Conservation (phyloP, 768 basidiomycete genomes). For the Macrocybe gigantea region DNA sequence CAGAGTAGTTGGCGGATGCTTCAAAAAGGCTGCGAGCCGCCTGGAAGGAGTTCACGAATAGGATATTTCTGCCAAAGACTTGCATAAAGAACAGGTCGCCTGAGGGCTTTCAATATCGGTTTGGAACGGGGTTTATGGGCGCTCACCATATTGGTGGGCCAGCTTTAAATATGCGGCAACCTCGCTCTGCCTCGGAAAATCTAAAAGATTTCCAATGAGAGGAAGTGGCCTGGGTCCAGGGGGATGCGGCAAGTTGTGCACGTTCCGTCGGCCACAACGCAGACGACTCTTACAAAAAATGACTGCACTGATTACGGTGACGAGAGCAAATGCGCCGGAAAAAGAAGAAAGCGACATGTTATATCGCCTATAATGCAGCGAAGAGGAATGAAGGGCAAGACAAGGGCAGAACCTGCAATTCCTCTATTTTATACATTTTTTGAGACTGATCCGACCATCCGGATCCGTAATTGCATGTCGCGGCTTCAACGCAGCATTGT, state of each 20-base stretch:
- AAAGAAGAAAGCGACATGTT: no score
- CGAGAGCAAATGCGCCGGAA: no score
- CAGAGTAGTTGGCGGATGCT: constrained; percentile 52
- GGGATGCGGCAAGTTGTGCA: constrained; percentile 30
- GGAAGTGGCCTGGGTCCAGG: constrained; percentile 53
- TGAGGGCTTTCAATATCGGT: constrained; percentile 10
- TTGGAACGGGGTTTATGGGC: neutral
- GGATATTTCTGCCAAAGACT: constrained; percentile 41
- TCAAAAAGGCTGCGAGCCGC: constrained; percentile 49
- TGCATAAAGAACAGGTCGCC: constrained; percentile 52
- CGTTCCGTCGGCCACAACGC: no score
- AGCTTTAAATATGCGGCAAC: constrained; percentile 33
- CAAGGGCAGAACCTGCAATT: no score
- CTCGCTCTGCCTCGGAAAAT: constrained; percentile 35
- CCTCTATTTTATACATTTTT: no score
- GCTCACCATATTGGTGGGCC: constrained; percentile 34
- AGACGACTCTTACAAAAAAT: no score
- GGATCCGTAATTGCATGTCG: no score
- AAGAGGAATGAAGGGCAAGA: no score
- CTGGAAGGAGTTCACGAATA: constrained; percentile 39
- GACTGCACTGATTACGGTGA: no score
- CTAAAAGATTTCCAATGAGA: constrained; percentile 46
- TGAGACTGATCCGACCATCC: no score
- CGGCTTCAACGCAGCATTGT: no score
- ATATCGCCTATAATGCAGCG: no score